Evolutionary conservation across 2,329 filamentous ascomycete species (phyloP), one percentile per base, ranked within the genome.

Genomic region (Aaosphaeria arxii): DNA sequence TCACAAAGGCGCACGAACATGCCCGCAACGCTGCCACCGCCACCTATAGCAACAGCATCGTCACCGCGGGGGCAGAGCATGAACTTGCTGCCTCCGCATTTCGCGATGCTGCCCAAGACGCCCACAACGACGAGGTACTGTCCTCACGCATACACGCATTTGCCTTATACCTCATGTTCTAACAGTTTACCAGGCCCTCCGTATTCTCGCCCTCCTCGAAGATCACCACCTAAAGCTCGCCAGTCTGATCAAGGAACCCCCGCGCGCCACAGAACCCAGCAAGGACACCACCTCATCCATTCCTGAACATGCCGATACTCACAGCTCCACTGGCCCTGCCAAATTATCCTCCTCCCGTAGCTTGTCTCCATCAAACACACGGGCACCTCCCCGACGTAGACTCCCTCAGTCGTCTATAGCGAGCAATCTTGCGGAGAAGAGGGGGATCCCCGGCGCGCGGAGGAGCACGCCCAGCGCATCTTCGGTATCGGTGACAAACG

Each of bases 11-110:
- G 53, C 89, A 96, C 72, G 87, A 92, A 58, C 91, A 96, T 73
- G 91, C 90, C 44, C 85, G 86, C 61, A 91, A 89, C 62, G 91
- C 92, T 40, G 85, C 89, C 28, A 79, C 85, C 28, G 89, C 91
- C 47, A 84, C 81, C 32, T 77, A 79, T 54, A 80, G 81, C 56
- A 76, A 79, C 47, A 85, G 94, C 66, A 89, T 89, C 47, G 87
- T 86, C 5, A 85, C 89, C 42, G 92, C 92, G 53, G 88, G 91
- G 63, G 88, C 87, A 63, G 89, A 96, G 70, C 92, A 97, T 72
- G 85, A 91, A 45, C 78, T 88, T 48, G 94, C 94, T 35, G 92
- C 94, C 2, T 86, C 85, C 54, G 89, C 96, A 67, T 97, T 96
- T 69, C 86, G 89, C 51, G 86, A 86, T 51, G 91, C 91, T 30